Percentiles rank a stretch among this genome's conserved stretches.
phyloP scores from a whole-genome alignment of 805 yeast species.

The Naumovozyma baii region DNA sequence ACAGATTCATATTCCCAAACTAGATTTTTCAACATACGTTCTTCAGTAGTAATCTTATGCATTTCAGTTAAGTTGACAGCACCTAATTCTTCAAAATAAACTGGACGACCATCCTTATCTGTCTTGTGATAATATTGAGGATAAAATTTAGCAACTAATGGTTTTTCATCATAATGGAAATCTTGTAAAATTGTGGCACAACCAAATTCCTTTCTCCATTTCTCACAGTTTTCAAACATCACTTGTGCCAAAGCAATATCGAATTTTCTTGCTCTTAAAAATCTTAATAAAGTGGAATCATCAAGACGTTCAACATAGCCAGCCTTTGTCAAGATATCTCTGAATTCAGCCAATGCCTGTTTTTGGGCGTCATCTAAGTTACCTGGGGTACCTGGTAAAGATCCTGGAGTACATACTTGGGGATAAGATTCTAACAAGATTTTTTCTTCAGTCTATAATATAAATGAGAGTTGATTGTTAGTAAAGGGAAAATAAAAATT shows the following conservation, averaged over 20 bases:
- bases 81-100: conserved; percentile 90
- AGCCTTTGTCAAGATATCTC: conserved; percentile 44
- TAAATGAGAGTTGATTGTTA: not conserved
- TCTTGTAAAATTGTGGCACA: conserved; percentile 77
- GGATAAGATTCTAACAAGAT: conserved; percentile 50
- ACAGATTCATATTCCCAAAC: conserved; percentile 98
- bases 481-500: conserved; percentile 1
- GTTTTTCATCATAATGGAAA: conserved; percentile 89
- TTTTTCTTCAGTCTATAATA: conserved; percentile 15
- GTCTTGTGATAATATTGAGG: conserved; percentile 98
- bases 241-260: conserved; percentile 67
- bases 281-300: conserved; percentile 75
- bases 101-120: conserved; percentile 94
- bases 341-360: conserved; percentile 47
- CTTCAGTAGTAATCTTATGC: conserved; percentile 89
- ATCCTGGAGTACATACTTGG: conserved; percentile 51
- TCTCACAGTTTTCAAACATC: conserved; percentile 82
- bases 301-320: conserved; percentile 77
- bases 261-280: conserved; percentile 91
- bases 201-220: conserved; percentile 84
- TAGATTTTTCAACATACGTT: conserved; percentile 88
- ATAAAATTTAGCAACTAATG: conserved; percentile 76
- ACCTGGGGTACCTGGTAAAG: conserved; percentile 74
- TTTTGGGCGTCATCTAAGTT: conserved; percentile 62
- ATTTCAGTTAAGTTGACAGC: conserved; percentile 80